Base-by-base conservation (phyloP, 2,329 filamentous ascomycete species). In the Tolypocladium inflatum region DNA sequence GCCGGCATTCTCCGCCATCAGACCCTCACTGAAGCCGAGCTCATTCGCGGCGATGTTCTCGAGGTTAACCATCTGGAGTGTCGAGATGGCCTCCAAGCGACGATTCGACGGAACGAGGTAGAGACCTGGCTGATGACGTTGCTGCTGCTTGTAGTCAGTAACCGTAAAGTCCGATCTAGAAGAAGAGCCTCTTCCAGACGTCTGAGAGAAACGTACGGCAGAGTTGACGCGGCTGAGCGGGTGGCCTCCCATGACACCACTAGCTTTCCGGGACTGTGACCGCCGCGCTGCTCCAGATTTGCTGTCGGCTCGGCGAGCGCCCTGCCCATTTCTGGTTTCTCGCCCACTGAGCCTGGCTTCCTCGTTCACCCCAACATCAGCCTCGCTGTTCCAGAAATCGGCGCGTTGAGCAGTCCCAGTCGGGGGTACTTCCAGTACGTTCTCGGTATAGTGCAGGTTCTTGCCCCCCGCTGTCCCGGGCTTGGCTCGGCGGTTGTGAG, bases 21-120 rank as follows among this genome's bases (percentile, higher is more conserved):
- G 87, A 56, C 94, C 90, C 69, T 96, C 91, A 0, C 87, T 89
- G 53, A 97, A 79, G 6, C 91, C 91, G 58, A 95, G 84, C 63
- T 97, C 91, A 48, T 90, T 88, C 60, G 91, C 87, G 0, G 92
- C 91, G 58, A 95, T 89, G 66, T 94, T 92, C 73, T 97, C 94
- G 1, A 97, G 83, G 61, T 94, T 93, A 35, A 96, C 82, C 84
- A 97, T 94, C 68, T 96, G 91, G 43, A 94, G 77, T 7, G 93
- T 81, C 21, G 84, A 87, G 37, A 88, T 82, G 6, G 83, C 77
- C 64, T 87, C 84, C 35, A 86, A 74, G 15, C 80, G 81, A 41
- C 81, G 80, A 63, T 80, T 79, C 2, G 82, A 82, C 10, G 77
- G 78, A 21, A 79, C 66, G 39, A 82, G 71, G 64, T 82, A 85